Evolutionary conservation across 2,329 filamentous ascomycete genomes (phyloP).

Genomic region (Calonectria ilicicola): DNA sequence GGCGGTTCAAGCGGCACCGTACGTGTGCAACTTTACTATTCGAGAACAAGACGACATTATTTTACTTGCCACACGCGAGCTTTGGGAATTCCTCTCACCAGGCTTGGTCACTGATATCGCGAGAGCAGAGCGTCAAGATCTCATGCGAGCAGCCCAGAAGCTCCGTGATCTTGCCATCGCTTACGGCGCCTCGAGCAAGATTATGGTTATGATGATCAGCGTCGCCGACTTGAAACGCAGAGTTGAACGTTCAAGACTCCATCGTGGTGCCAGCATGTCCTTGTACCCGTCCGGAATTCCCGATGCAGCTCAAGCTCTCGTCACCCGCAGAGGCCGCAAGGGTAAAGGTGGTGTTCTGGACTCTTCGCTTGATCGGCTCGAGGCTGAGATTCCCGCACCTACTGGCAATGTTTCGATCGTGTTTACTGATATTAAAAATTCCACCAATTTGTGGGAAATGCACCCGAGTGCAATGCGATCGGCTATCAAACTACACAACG

Average conservation of each 20-base stretch:
- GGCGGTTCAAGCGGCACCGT: constrained; percentile 89
- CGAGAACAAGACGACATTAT: constrained; percentile 94
- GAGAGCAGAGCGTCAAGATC: constrained; percentile 84
- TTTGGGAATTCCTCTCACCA: constrained; percentile 94
- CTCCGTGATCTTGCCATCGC: constrained; percentile 94
- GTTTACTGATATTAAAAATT: constrained; percentile 99
- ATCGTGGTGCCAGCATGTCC: constrained; percentile 86
- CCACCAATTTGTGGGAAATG: constrained; percentile 94
- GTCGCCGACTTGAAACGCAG: constrained; percentile 91
- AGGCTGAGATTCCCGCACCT: constrained; percentile 91
- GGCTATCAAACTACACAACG: constrained; percentile 97
- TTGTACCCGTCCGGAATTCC: constrained; percentile 81
- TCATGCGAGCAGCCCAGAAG: constrained; percentile 96
- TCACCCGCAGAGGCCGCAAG: constrained; percentile 74
- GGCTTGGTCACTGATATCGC: constrained; percentile 94
- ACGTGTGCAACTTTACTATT: constrained; percentile 82
- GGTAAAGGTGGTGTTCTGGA: constrained; percentile 77
- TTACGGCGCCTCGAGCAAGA: constrained; percentile 92
- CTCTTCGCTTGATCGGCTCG: constrained; percentile 86
- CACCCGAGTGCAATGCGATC: constrained; percentile 96
- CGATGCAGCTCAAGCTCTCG: constrained; percentile 75
- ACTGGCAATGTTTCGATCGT: constrained; percentile 92
- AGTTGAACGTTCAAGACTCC: constrained; percentile 76
- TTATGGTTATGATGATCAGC: constrained; percentile 99
- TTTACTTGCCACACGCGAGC: constrained; percentile 87